Conservation (phyloP, 2,329 filamentous ascomycete genomes). For the Cucurbitaria berberidis region DNA sequence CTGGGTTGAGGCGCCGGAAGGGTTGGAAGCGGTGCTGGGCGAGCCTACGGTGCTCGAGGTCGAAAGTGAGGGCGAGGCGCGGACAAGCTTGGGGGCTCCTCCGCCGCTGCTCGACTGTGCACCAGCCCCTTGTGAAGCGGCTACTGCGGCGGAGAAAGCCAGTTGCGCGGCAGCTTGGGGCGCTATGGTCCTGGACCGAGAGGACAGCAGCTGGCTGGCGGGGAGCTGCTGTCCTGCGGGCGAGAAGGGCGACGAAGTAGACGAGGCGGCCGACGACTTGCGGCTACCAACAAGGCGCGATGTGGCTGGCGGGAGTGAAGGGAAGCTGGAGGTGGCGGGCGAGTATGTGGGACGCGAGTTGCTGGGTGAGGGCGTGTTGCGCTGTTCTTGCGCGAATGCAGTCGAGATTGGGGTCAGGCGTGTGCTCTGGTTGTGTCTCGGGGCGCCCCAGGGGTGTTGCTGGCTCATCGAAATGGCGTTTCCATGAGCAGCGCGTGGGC, state of each 20-base stretch:
- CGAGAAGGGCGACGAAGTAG: constrained; percentile 62
- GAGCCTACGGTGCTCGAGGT: constrained; percentile 61
- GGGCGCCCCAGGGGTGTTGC: constrained; percentile 64
- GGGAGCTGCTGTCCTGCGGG: constrained; percentile 62
- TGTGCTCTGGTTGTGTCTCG: constrained; percentile 60
- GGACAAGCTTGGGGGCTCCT: constrained; percentile 62
- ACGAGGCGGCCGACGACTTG: constrained; percentile 61
- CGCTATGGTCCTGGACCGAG: constrained; percentile 63
- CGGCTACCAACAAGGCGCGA: constrained; percentile 60
- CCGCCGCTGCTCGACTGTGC: constrained; percentile 60
- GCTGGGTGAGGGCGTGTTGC: constrained; percentile 56
- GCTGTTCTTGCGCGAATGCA: constrained; percentile 53
- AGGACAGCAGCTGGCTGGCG: constrained; percentile 60
- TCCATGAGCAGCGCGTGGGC: constrained; percentile 49
- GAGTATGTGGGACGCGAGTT: constrained; percentile 59
- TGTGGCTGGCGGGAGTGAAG: constrained; percentile 57
- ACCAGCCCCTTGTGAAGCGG: constrained; percentile 57
- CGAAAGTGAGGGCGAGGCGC: constrained; percentile 66
- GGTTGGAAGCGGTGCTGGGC: constrained; percentile 59
- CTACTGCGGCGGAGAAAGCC: constrained; percentile 61
- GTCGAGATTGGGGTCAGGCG: constrained; percentile 64
- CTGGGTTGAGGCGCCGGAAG: constrained; percentile 48
- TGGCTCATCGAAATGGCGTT: constrained; percentile 55
- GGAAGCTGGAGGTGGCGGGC: constrained; percentile 60
- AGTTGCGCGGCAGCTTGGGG: constrained; percentile 61